phyloP scores from a whole-genome alignment of 148 eudicot species.

The Linanthus parryae region DNA sequence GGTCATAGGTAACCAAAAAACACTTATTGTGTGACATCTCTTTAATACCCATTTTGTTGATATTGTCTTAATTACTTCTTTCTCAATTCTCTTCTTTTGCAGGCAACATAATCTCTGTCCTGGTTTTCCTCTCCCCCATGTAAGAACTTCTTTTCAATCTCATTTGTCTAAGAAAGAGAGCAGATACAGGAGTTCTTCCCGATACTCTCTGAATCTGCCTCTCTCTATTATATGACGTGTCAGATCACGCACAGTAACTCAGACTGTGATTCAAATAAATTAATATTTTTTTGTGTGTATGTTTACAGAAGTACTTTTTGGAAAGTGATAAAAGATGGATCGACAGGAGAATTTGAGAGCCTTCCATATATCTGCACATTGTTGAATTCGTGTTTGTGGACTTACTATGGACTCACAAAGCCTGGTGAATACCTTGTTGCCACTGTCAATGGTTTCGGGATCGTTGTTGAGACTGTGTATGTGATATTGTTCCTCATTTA shows the following conservation, averaged over 20 bases:
- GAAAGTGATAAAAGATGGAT: conserved; percentile 28
- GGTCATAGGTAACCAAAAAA: neutral
- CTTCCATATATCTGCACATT: conserved; percentile 55
- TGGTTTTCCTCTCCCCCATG: conserved; percentile 26
- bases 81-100: conserved; percentile 4
- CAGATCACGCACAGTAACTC: no score
- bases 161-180: no score
- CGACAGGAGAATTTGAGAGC: conserved; percentile 49
- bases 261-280: no score
- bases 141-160: neutral
- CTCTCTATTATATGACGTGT: no score
- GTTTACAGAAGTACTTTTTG: conserved; percentile 42
- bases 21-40: neutral
- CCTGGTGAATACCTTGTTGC: conserved; percentile 38
- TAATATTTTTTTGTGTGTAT: no score
- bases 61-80: neutral
- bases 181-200: neutral
- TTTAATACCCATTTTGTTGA: neutral
- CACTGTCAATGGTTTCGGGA: conserved; percentile 54
- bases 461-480: conserved; percentile 27
- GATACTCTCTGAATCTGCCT: neutral
- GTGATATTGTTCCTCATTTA: conserved; percentile 35
- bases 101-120: conserved; percentile 25
- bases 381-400: conserved; percentile 40
- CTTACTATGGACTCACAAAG: conserved; percentile 44